Percentiles rank a stretch among this genome's conserved stretches.
phyloP scores from a whole-genome alignment of 306 rosid species.

The Abrus pulchellus region DNA sequence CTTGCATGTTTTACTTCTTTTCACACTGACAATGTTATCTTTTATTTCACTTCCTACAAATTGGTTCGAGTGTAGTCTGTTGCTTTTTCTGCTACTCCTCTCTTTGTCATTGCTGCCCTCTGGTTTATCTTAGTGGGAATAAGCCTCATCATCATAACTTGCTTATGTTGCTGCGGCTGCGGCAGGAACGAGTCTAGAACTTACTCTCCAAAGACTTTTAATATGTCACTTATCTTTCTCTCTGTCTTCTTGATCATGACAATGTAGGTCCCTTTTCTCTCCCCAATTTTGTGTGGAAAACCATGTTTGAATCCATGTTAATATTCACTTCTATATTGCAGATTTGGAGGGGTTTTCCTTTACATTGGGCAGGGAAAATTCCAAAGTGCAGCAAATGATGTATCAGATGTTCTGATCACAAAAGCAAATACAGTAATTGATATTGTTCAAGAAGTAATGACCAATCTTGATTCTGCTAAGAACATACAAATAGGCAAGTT shows the following conservation, averaged over 20 bases:
- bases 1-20: not conserved
- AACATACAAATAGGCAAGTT: not conserved
- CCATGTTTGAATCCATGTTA: not conserved
- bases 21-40: not conserved
- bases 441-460: not conserved
- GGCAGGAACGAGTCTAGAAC: constrained; percentile 40
- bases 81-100: constrained; percentile 53
- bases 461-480: constrained; percentile 33
- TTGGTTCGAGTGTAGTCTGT: constrained; percentile 53
- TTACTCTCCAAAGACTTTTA: constrained; percentile 49
- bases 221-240: constrained; percentile 52
- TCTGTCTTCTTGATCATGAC: constrained; percentile 54
- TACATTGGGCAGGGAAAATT: constrained; percentile 42
- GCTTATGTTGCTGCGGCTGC: constrained; percentile 33
- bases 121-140: constrained; percentile 53
- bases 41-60: not conserved
- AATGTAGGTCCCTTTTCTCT: constrained; percentile 48
- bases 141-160: constrained; percentile 38
- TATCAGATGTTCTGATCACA: not conserved
- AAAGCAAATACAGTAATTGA: constrained; percentile 16
- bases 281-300: not conserved
- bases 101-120: constrained; percentile 36
- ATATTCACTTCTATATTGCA: not conserved
- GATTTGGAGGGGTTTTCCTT: constrained; percentile 39
- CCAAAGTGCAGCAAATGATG: not conserved